Base-by-base conservation (phyloP, 2,329 filamentous ascomycete genomes). In the Verticillium dahliae region DNA sequence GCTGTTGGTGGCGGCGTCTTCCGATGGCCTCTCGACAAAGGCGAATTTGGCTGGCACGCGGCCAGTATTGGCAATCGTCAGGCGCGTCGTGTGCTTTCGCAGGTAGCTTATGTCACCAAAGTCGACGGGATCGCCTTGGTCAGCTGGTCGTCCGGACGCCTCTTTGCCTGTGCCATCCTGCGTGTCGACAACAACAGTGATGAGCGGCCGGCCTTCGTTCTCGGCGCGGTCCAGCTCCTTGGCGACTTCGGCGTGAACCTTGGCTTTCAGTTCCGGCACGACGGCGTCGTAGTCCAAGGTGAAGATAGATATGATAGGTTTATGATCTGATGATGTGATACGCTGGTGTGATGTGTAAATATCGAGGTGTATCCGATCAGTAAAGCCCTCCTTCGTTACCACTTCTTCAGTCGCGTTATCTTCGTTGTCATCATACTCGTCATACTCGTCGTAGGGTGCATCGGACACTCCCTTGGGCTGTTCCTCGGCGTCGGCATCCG, bases 21-120 rank as follows among this genome's bases (percentile, higher is more conserved):
- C 76, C 2, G 76, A 75, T 2, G 90, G 88, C 65, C 87, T 87
- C 62, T 92, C 89, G 1, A 93, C 85, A 71, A 99, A 96, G 1
- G 83, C 84, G 69, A 97, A 89, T 0, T 81, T 90, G 0, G 95
- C 93, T 2, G 87, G 75, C 0, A 96, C 91, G 34, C 91, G 84
- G 2, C 95, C 90, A 0, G 95, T 99, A 68, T 99, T 99, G 33
- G 95, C 95, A 61, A 99, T 85, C 0, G 93, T 98, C 54, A 98
- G 73, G 3, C 81, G 85, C 4, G 88, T 83, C 9, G 80, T 81
- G 67, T 89, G 85, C 7, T 81, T 84, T 62, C 89, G 84, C 45
- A 89, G 80, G 69, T 90, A 96, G 2, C 82, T 79, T 1, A 97
- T 78, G 3, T 87, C 78, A 0, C 92, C 93, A 72, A 98, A 95